Evolutionary conservation across 805 yeast species (phyloP).

Genomic region (Saccharomycopsis oosterbeekiorum): DNA sequence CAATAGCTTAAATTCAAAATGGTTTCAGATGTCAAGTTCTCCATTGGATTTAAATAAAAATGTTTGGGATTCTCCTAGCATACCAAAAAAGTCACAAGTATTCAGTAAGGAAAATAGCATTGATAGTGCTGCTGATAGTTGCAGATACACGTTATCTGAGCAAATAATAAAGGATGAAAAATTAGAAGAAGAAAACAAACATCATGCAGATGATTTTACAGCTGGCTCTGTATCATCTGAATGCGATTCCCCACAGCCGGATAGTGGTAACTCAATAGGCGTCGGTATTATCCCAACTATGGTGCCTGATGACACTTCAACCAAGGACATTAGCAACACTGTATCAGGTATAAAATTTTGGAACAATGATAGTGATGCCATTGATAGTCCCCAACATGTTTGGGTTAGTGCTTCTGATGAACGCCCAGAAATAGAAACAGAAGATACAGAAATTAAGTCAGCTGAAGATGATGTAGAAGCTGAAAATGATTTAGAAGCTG

Average conservation of each 20-base stretch:
- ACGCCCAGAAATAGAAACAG: neutral
- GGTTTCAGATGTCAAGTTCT: slow-evolving; percentile 8
- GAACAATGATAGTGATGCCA: neutral
- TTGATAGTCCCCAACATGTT: neutral
- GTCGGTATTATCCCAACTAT: neutral
- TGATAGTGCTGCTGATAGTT: neutral
- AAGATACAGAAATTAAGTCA: neutral
- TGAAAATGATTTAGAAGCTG: too few species aligned
- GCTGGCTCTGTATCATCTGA: neutral
- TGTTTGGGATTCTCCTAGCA: slow-evolving; percentile 15
- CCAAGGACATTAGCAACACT: neutral
- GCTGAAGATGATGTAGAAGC: neutral
- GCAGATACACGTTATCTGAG: neutral
- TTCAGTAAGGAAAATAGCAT: neutral
- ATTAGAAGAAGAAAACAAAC: neutral
- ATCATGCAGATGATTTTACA: neutral
- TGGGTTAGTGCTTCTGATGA: neutral
- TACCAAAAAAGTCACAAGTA: neutral
- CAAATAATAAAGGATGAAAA: too few species aligned
- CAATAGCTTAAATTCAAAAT: neutral
- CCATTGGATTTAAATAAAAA: slow-evolving; percentile 10
- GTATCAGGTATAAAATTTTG: neutral
- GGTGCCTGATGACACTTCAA: neutral
- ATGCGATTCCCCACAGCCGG: neutral
- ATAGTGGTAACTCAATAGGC: neutral